phyloP scores from a whole-genome alignment of 1,139 yeast species.

The Hanseniaspora uvarum region DNA sequence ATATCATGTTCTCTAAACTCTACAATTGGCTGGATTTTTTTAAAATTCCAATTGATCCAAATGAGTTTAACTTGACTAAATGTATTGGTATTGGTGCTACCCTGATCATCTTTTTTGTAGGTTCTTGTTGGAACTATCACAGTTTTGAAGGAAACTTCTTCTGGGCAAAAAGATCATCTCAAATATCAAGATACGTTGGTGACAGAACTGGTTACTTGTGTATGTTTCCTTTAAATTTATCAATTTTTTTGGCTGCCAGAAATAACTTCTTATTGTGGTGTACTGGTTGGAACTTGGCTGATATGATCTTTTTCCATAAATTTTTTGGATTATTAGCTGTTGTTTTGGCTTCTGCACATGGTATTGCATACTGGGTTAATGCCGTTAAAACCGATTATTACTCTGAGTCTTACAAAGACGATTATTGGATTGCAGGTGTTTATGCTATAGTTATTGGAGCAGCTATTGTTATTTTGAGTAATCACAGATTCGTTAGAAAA shows the following conservation, averaged over 20 bases:
- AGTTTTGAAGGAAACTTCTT: constrained; percentile 33
- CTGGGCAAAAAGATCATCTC: constrained; percentile 36
- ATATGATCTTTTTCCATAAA: constrained; percentile 53
- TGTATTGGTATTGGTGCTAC: constrained; percentile 22
- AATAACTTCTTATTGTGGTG: constrained; percentile 53
- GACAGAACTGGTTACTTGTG: constrained; percentile 50
- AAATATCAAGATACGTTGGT: constrained; percentile 31
- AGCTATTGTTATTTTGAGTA: constrained; percentile 40
- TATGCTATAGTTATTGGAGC: constrained; percentile 37
- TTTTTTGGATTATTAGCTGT: constrained; percentile 48
- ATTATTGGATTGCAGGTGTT: constrained; percentile 40
- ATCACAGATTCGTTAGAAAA: constrained; percentile 40
- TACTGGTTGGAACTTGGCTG: constrained; percentile 54
- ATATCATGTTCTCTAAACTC: constrained; percentile 32
- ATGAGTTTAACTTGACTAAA: constrained; percentile 30
- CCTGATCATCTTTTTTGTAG: constrained; percentile 36
- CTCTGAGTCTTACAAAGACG: constrained; percentile 22
- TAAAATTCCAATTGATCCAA: constrained; percentile 51
- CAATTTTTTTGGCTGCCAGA: constrained; percentile 49
- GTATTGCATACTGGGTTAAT: constrained; percentile 35
- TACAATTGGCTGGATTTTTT: constrained; percentile 23
- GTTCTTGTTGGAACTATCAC: constrained; percentile 35
- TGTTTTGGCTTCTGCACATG: constrained; percentile 38
- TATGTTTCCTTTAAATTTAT: constrained; percentile 40
- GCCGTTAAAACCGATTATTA: constrained; percentile 25